These are phyloP conservation scores for Geotrichum reessii DNA, from an alignment of 1,139 yeast genomes.

Conservation along the genomic window DNA sequence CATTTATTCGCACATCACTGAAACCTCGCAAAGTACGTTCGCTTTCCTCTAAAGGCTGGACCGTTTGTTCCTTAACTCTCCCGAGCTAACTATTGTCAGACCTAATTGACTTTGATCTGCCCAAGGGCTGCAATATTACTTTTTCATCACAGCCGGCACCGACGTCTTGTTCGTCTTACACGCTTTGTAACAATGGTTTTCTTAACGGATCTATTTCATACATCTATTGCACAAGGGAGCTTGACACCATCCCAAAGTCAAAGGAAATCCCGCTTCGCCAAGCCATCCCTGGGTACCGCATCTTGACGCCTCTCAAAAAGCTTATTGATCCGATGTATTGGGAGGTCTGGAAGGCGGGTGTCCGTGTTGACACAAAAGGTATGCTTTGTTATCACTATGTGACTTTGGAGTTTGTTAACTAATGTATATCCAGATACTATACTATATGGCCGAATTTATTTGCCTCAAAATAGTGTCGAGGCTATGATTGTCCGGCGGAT, in stretches of 20 bases:
- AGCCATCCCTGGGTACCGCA: conserved; percentile 71
- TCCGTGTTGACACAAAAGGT: conserved; percentile 31
- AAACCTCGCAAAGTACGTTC: conserved; percentile 52
- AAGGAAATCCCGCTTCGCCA: conserved; percentile 56
- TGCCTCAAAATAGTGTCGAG: conserved; percentile 83
- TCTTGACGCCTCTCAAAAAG: conserved; percentile 45
- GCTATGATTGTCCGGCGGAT: conserved; percentile 77
- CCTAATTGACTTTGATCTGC: conserved; percentile 68
- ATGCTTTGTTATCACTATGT: not conserved
- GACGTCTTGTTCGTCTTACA: conserved; percentile 68
- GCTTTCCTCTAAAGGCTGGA: not conserved
- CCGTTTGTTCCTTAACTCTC: not conserved
- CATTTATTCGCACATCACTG: conserved; percentile 64
- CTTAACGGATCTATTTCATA: conserved; percentile 84
- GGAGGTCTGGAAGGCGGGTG: conserved; percentile 35
- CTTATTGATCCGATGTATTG: conserved; percentile 26
- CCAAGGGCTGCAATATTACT: conserved; percentile 61
- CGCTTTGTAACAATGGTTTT: conserved; percentile 59
- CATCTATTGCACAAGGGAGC: conserved; percentile 60
- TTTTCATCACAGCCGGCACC: conserved; percentile 69
- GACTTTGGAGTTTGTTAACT: not conserved
- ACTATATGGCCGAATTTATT: conserved; percentile 77
- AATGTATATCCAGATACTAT: conserved; percentile 34
- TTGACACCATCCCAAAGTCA: conserved; percentile 50
- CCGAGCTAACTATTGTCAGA: conserved; percentile 24